phyloP scores from a whole-genome alignment of 1,284 basidiomycete species.

The Mycena citricolor region DNA sequence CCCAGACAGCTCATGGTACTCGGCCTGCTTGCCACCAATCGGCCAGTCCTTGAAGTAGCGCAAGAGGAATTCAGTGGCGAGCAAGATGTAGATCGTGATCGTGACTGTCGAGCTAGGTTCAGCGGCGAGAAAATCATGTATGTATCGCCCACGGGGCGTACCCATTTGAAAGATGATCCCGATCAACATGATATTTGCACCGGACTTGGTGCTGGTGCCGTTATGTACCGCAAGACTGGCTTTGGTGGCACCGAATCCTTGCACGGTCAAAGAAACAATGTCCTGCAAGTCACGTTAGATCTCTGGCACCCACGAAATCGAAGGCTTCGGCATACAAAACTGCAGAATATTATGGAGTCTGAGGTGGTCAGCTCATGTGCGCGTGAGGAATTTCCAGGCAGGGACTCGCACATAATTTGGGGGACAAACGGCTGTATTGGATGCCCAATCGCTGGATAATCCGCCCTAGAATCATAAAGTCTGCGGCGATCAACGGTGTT shows the following conservation, averaged over 20 bases:
- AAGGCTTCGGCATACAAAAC: constrained; percentile 35
- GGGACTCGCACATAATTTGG: constrained; percentile 20
- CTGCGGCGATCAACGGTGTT: constrained; percentile 51
- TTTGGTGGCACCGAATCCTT: constrained; percentile 52
- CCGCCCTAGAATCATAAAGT: constrained; percentile 50
- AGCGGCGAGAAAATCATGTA: not conserved
- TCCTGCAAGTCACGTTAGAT: constrained; percentile 35
- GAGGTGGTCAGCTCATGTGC: not conserved
- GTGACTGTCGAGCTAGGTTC: not conserved
- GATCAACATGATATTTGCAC: constrained; percentile 49
- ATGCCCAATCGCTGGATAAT: constrained; percentile 43
- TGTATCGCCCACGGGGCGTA: not conserved
- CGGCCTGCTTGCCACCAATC: not conserved
- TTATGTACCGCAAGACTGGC: constrained; percentile 40
- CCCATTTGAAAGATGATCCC: constrained; percentile 21
- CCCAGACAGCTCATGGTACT: not conserved
- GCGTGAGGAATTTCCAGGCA: not conserved
- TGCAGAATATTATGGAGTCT: constrained; percentile 51
- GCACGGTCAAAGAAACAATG: constrained; percentile 49
- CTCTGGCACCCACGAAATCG: too few species aligned
- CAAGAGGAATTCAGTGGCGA: constrained; percentile 12
- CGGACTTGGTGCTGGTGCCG: constrained; percentile 25
- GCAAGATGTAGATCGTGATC: constrained; percentile 15
- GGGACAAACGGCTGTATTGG: constrained; percentile 45
- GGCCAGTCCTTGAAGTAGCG: constrained; percentile 15